Evolutionary conservation across 352 stramenopile species (phyloP).

Genomic region (Pythium aphanidermatum): DNA sequence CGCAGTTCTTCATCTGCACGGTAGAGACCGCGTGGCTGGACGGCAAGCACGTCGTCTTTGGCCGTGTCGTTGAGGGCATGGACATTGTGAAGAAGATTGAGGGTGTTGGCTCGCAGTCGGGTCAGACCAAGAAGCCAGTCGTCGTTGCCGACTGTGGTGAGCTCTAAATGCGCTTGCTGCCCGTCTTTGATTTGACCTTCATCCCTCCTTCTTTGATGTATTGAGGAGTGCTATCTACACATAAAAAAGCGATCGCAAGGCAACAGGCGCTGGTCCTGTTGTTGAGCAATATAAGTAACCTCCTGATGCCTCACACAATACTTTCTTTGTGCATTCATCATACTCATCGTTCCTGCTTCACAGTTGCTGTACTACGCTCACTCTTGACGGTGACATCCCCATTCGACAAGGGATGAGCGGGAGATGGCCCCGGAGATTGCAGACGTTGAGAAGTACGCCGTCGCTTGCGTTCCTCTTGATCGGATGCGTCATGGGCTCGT

Average conservation of each 20-base stretch:
- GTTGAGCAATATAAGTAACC: constrained; percentile 9
- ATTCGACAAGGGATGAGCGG: no score
- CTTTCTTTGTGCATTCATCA: constrained; percentile 1
- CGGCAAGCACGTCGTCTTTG: constrained; percentile 93
- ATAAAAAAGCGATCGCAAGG: neutral
- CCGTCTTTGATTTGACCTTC: no score
- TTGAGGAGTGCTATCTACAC: neutral
- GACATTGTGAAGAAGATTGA: constrained; percentile 98
- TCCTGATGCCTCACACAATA: no score
- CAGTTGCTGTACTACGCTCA: constrained; percentile 1
- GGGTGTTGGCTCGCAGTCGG: constrained; percentile 89
- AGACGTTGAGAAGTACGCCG: constrained; percentile 6
- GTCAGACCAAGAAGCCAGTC: constrained; percentile 87
- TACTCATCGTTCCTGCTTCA: no score
- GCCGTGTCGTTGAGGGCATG: constrained; percentile 94
- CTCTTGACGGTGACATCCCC: constrained; percentile 7
- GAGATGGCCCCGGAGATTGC: neutral
- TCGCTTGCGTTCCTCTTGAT: constrained; percentile 8
- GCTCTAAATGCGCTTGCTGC: constrained; percentile 48
- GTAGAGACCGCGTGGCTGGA: constrained; percentile 88
- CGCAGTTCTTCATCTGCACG: constrained; percentile 95
- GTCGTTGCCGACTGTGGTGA: constrained; percentile 95
- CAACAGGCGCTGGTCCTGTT: neutral
- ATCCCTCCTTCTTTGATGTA: neutral
- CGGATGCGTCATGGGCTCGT: neutral